A percentile compares a stretch with the other conserved stretches of the same genome.
Conservation (phyloP, 306 rosid species). For the Urtica urens region DNA sequence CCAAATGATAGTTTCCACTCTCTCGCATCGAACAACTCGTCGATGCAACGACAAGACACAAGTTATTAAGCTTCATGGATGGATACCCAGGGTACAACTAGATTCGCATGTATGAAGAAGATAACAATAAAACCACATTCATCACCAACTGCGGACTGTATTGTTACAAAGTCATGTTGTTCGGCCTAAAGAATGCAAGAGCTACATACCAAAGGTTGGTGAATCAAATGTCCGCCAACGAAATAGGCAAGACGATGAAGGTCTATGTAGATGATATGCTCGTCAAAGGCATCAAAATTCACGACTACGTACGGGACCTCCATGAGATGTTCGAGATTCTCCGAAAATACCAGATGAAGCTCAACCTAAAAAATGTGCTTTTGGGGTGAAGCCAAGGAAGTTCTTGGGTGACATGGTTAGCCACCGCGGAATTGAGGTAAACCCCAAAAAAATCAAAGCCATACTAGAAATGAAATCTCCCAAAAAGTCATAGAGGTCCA, state of each 20-base stretch:
- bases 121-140: not conserved
- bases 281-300: not conserved
- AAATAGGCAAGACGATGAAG: not conserved
- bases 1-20: not conserved
- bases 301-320: not conserved
- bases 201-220: not conserved
- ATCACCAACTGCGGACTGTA: not conserved
- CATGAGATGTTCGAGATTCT: not conserved
- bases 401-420: not conserved
- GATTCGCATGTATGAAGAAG: not conserved
- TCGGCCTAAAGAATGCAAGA: not conserved
- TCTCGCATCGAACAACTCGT: not conserved
- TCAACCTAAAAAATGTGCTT: not conserved
- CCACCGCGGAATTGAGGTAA: not conserved
- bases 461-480: not conserved
- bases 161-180: not conserved
- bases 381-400: not conserved
- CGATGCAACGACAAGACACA: not conserved
- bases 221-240: not conserved
- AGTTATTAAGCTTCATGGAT: not conserved
- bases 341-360: not conserved
- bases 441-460: not conserved
- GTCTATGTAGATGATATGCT: not conserved
- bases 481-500: no score
- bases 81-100: not conserved